These are phyloP conservation scores for Apiospora kogelbergensis DNA, from an alignment of 2,329 filamentous ascomycete species.

Conservation along the genomic window DNA sequence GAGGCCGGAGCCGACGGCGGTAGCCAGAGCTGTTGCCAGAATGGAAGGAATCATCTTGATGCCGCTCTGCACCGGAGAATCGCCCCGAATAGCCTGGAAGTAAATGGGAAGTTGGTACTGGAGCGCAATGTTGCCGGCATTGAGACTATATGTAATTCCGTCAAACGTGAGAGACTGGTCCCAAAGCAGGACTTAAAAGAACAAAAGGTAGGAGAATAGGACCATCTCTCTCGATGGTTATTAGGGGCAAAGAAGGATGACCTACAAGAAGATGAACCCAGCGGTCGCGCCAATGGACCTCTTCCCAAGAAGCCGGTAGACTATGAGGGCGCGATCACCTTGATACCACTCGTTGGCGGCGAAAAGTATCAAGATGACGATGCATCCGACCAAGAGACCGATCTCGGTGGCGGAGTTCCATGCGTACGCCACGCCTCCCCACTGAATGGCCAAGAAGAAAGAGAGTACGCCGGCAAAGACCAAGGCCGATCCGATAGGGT, in stretches of 20 bases:
- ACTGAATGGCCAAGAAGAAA: slow-evolving; percentile 33
- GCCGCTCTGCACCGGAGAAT: slow-evolving; percentile 38
- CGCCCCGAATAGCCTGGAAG: slow-evolving; percentile 43
- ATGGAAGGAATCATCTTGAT: slow-evolving; percentile 26
- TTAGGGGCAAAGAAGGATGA: no score
- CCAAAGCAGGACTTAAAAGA: no score
- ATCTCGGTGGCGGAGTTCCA: slow-evolving; percentile 27
- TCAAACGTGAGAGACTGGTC: no score
- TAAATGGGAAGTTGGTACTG: slow-evolving; percentile 48
- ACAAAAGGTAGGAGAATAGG: no score
- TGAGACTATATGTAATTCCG: slow-evolving; percentile 8
- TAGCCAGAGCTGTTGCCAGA: background rate
- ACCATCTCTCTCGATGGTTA: no score
- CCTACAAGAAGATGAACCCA: slow-evolving; percentile 18
- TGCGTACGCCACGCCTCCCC: slow-evolving; percentile 29
- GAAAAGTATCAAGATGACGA: slow-evolving; percentile 40
- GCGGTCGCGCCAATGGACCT: slow-evolving; percentile 31
- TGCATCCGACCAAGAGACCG: slow-evolving; percentile 38
- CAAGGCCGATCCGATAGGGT: slow-evolving; percentile 23
- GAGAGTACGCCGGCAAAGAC: slow-evolving; percentile 24
- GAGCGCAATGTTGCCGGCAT: slow-evolving; percentile 17
- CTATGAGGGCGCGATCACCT: slow-evolving; percentile 36
- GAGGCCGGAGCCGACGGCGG: background rate
- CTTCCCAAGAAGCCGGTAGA: slow-evolving; percentile 36
- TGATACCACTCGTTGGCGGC: slow-evolving; percentile 33